Percentiles rank a stretch among this genome's conserved stretches.
phyloP scores from a whole-genome alignment of 2,329 filamentous ascomycete species.

The Stemphylium lycopersici region DNA sequence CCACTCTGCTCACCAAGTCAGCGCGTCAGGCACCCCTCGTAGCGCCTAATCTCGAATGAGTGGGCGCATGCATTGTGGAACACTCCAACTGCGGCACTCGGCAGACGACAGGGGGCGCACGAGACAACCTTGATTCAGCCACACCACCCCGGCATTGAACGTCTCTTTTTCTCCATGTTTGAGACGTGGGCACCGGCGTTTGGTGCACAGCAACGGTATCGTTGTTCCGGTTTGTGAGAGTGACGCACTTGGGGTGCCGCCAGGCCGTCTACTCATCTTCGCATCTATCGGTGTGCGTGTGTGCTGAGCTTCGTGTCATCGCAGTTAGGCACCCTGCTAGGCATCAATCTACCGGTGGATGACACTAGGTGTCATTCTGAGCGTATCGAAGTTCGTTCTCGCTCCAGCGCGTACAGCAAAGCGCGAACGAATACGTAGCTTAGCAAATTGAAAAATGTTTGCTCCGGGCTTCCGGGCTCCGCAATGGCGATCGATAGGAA shows the following conservation, averaged over 20 bases:
- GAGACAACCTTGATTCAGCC: conserved; percentile 7
- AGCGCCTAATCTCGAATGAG: conserved; percentile 6
- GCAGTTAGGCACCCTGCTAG: conserved; percentile 1
- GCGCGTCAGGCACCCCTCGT: conserved; percentile 1
- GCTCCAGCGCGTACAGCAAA: neutral
- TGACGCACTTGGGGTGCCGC: neutral
- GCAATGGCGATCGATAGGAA: conserved; percentile 1
- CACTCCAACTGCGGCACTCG: conserved; percentile 4
- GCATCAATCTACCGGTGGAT: neutral
- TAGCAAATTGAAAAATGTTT: neutral
- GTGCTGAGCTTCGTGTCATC: neutral
- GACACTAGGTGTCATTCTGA: neutral
- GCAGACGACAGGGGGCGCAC: neutral
- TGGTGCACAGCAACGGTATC: neutral
- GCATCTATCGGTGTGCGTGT: neutral
- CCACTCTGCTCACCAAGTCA: neutral
- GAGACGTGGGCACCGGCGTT: neutral
- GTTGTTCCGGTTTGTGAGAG: neutral
- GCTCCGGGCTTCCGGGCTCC: conserved; percentile 5
- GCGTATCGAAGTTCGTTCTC: neutral
- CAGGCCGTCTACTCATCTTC: neutral
- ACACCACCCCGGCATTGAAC: conserved; percentile 1
- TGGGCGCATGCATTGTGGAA: neutral
- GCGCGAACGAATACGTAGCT: neutral
- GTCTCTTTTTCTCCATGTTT: conserved; percentile 4